These are phyloP conservation scores for Echites panduratus DNA, from an alignment of 257 asterid genomes.

Conservation along the genomic window DNA sequence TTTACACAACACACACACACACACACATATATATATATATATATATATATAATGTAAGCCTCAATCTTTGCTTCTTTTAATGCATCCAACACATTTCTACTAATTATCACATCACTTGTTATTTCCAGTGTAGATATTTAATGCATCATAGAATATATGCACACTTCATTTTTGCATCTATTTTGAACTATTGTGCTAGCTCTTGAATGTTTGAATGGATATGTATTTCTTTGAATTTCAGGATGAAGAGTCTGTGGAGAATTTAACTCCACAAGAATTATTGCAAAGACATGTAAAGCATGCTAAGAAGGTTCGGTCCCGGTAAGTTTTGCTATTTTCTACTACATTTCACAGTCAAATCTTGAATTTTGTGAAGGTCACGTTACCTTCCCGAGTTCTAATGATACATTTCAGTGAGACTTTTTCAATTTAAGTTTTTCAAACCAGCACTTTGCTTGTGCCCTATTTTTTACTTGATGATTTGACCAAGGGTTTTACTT, in stretches of 20 bases:
- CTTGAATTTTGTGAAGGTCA: not conserved
- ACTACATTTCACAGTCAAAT: not conserved
- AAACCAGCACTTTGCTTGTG: not conserved
- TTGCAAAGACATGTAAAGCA: slow-evolving; percentile 76
- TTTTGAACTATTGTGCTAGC: not conserved
- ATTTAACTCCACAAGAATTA: slow-evolving; percentile 58
- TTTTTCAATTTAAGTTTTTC: not conserved
- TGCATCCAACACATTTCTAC: not conserved
- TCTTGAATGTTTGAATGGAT: not conserved
- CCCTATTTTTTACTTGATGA: not conserved
- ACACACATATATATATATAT: too few relatives aligned
- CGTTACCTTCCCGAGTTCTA: not conserved
- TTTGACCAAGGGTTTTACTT: not conserved
- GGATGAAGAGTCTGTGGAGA: slow-evolving; percentile 59
- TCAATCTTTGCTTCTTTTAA: not conserved
- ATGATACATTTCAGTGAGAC: not conserved
- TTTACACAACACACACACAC: too few relatives aligned
- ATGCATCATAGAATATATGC: not conserved
- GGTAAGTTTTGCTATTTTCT: slow-evolving; percentile 38
- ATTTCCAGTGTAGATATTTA: not conserved
- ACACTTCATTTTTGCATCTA: not conserved
- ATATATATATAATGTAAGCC: too few relatives aligned
- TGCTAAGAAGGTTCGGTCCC: slow-evolving; percentile 79
- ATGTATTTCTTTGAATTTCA: slow-evolving; percentile 30
- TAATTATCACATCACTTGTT: not conserved